These are phyloP conservation scores for Daldinia loculata DNA, from an alignment of 495 filamentous ascomycete genomes.

Conservation along the genomic window DNA sequence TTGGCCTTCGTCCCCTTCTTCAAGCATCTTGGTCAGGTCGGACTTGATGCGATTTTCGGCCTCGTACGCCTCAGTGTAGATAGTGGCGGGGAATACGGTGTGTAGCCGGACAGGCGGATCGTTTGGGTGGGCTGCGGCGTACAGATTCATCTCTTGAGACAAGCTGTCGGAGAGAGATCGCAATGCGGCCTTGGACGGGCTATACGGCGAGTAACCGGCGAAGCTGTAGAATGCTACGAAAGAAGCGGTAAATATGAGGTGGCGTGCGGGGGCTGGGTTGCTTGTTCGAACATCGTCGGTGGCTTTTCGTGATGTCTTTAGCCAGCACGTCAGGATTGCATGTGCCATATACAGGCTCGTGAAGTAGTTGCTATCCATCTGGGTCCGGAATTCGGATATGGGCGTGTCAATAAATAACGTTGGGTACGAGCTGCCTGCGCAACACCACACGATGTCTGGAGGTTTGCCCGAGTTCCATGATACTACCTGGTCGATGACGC, in stretches of 20 bases:
- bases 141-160: constrained; percentile 80
- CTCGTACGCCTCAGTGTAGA: constrained; percentile 71
- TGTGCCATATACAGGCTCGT: constrained; percentile 80
- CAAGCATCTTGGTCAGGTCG: constrained; percentile 75
- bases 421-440: constrained; percentile 72
- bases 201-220: constrained; percentile 79
- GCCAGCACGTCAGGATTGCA: constrained; percentile 60
- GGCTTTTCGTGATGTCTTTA: constrained; percentile 46
- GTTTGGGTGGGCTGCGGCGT: constrained; percentile 58
- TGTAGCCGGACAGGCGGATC: constrained; percentile 67
- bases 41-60: constrained; percentile 81
- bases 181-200: constrained; percentile 82
- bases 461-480: constrained; percentile 73
- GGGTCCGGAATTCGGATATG: constrained; percentile 61
- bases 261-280: constrained; percentile 55
- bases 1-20: constrained; percentile 76
- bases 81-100: constrained; percentile 78
- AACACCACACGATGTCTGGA: constrained; percentile 86
- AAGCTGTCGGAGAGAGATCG: constrained; percentile 77
- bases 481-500: constrained; percentile 69
- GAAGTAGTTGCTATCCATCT: constrained; percentile 87
- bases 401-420: constrained; percentile 76
- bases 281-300: neutral
- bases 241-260: constrained; percentile 83
- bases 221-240: constrained; percentile 72